phyloP scores from a whole-genome alignment of 116 monocot species.

The Zostera marina region DNA sequence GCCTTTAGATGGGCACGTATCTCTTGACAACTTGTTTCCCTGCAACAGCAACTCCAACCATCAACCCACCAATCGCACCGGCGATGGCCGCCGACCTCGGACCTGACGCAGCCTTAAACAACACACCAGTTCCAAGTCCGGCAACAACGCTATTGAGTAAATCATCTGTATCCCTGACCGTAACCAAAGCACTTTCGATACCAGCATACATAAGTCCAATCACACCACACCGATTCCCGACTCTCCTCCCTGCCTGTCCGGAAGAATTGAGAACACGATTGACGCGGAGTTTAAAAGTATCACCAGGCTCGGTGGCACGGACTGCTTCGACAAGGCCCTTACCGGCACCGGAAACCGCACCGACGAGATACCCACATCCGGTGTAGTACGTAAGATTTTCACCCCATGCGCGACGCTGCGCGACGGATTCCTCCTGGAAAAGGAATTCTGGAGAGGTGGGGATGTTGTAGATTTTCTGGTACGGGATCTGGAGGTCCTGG shows the following conservation, averaged over 20 bases:
- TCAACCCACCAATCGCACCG: conserved; percentile 51
- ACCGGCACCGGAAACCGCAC: conserved; percentile 30
- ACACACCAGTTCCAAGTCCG: conserved; percentile 49
- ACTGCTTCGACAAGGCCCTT: conserved; percentile 28
- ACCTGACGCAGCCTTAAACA: conserved; percentile 48
- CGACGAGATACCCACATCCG: conserved; percentile 46
- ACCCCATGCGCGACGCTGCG: conserved; percentile 58
- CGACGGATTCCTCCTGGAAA: conserved; percentile 56
- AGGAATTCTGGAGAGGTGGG: conserved; percentile 70
- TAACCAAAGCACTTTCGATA: conserved; percentile 57
- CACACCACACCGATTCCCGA: conserved; percentile 48
- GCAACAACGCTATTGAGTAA: conserved; percentile 54
- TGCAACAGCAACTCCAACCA: conserved; percentile 37
- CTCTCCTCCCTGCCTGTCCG: conserved; percentile 40
- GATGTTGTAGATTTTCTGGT: conserved; percentile 34
- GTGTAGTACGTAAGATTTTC: conserved; percentile 83
- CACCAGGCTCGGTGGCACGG: conserved; percentile 21
- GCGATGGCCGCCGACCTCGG: conserved; percentile 61
- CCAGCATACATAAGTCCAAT: conserved; percentile 71
- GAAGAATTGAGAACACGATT: conserved; percentile 51
- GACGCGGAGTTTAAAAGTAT: conserved; percentile 30
- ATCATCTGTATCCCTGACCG: conserved; percentile 34
- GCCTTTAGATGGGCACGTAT: conserved; percentile 34
- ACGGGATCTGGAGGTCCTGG: conserved; percentile 46
- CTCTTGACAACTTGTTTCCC: conserved; percentile 54